phyloP scores from a whole-genome alignment of 805 yeast genomes.

The Wickerhamomyces bovis region DNA sequence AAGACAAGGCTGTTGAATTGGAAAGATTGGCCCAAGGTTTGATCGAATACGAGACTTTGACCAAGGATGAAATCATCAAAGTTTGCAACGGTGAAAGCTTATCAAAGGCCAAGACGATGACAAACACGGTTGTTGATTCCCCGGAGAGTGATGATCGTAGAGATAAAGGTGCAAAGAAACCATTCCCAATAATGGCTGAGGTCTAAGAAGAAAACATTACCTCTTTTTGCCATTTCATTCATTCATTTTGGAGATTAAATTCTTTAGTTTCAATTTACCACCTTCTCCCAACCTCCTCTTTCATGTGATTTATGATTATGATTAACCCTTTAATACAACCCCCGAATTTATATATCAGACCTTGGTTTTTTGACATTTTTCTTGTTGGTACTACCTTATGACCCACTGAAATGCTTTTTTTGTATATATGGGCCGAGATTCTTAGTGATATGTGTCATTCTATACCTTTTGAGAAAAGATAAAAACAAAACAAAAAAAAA shows the following conservation, averaged over 20 bases:
- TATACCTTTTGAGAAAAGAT: neutral
- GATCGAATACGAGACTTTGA: slow-evolving; percentile 91
- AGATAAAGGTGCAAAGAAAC: slow-evolving; percentile 28
- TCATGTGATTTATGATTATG: slow-evolving; percentile 1
- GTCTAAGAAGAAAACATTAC: slow-evolving; percentile 7
- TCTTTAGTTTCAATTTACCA: too few relatives aligned
- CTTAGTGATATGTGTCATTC: neutral
- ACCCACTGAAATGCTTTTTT: neutral
- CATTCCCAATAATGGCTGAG: slow-evolving; percentile 25
- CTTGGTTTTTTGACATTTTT: neutral
- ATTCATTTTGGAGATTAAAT: neutral
- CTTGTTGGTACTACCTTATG: neutral
- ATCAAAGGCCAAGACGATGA: slow-evolving; percentile 57
- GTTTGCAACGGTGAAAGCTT: slow-evolving; percentile 76
- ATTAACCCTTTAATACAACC: neutral
- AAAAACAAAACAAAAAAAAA: neutral
- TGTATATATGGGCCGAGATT: neutral
- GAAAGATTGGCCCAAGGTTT: slow-evolving; percentile 88
- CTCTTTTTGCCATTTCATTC: neutral
- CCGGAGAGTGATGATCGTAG: slow-evolving; percentile 41
- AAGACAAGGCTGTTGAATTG: slow-evolving; percentile 60
- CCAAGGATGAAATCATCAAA: slow-evolving; percentile 82
- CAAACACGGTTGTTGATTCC: slow-evolving; percentile 70
- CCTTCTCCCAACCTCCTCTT: neutral
- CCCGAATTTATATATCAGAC: neutral